Evolutionary conservation across 768 basidiomycete species (phyloP).

Genomic region (Xanthoconium stramineum): DNA sequence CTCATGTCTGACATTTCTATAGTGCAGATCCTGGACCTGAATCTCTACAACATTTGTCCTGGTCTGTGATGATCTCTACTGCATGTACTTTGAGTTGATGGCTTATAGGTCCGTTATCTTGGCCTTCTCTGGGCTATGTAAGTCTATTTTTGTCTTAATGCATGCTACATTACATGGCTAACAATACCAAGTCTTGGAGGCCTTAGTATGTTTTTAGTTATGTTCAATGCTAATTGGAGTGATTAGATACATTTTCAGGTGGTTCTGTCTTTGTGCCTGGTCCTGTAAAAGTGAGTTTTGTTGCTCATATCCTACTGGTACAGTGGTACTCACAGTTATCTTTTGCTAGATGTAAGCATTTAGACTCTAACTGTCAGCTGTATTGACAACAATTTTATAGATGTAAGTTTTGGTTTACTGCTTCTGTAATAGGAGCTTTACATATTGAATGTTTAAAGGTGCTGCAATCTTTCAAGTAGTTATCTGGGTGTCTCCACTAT

Average conservation of each 20-base stretch:
- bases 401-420: neutral
- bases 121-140: constrained; percentile 3
- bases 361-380: too few species aligned
- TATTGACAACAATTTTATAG: neutral
- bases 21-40: constrained; percentile 8
- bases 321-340: neutral
- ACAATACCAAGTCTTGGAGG: neutral
- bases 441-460: neutral
- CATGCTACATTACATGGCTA: neutral
- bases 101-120: neutral
- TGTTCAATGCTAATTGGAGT: neutral
- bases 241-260: neutral
- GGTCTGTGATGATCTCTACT: neutral
- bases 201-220: neutral
- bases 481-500: neutral
- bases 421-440: too few species aligned
- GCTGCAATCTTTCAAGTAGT: neutral
- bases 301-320: too few species aligned
- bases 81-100: neutral
- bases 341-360: neutral
- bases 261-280: neutral
- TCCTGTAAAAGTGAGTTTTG: neutral
- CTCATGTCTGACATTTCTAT: neutral
- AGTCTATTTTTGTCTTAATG: neutral
- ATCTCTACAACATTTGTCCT: constrained; percentile 11